Conservation (phyloP, 2,329 filamentous ascomycete genomes). For the Escovopsis sp. region DNA sequence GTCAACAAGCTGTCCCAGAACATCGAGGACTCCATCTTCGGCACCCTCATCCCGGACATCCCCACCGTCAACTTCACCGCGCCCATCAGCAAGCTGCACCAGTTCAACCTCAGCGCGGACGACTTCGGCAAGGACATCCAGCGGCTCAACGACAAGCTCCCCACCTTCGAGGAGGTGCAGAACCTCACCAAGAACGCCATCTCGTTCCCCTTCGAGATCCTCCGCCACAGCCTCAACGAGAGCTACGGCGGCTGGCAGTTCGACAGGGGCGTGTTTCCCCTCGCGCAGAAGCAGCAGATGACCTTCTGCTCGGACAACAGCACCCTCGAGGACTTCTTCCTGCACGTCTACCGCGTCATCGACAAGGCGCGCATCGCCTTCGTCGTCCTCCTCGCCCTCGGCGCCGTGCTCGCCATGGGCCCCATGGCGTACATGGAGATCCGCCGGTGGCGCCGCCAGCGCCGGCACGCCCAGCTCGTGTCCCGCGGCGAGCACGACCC, state of each 20-base stretch:
- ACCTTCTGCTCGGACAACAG: conserved; percentile 81
- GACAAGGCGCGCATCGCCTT: conserved; percentile 57
- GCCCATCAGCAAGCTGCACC: conserved; percentile 49
- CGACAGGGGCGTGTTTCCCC: conserved; percentile 60
- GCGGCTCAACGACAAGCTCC: conserved; percentile 63
- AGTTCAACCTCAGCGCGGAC: conserved; percentile 51
- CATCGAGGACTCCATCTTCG: conserved; percentile 31
- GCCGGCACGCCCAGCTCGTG: conserved; percentile 52
- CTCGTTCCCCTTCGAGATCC: conserved; percentile 62
- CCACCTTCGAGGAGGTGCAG: conserved; percentile 68
- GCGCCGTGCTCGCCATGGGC: conserved; percentile 57
- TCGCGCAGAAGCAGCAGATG: conserved; percentile 68
- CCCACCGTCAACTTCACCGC: conserved; percentile 48
- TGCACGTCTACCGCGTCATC: conserved; percentile 50
- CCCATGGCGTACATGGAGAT: conserved; percentile 74
- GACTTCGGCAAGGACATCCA: conserved; percentile 54
- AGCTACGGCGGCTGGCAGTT: conserved; percentile 62
- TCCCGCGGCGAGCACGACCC: conserved; percentile 53
- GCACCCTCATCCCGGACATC: conserved; percentile 28
- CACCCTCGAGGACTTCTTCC: conserved; percentile 71
- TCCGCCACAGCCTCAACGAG: conserved; percentile 57
- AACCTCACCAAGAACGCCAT: conserved; percentile 67
- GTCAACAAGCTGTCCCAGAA: conserved; percentile 33
- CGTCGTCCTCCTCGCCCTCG: conserved; percentile 54
- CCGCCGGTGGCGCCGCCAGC: conserved; percentile 57